Evolutionary conservation across 495 filamentous ascomycete species (phyloP).

Genomic region (Thozetella sp.): DNA sequence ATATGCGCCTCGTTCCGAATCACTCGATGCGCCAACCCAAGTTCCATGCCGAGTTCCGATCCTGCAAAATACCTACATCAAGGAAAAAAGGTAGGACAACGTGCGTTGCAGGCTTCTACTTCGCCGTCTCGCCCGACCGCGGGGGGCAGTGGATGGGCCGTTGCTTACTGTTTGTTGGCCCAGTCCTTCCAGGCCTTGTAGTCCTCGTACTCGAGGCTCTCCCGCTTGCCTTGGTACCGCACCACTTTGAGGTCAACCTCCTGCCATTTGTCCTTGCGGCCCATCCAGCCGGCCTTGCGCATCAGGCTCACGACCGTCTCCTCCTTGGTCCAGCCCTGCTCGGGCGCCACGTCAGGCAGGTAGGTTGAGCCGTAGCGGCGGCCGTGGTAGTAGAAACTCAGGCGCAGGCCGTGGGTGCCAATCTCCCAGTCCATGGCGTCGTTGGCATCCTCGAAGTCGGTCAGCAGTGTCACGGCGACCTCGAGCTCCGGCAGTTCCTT

Average conservation of each 20-base stretch:
- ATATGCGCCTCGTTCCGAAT: not conserved
- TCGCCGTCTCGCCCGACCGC: not conserved
- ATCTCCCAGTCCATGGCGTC: slow-evolving; percentile 84
- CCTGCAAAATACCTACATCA: not conserved
- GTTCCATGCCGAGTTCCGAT: not conserved
- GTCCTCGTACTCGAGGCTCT: slow-evolving; percentile 66
- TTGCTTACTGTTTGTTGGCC: slow-evolving; percentile 45
- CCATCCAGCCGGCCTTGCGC: slow-evolving; percentile 89
- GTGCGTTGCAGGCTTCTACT: not conserved
- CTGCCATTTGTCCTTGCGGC: slow-evolving; percentile 69
- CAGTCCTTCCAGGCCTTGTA: slow-evolving; percentile 80
- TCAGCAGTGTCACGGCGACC: slow-evolving; percentile 73
- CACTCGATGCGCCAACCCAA: not conserved
- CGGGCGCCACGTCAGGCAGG: slow-evolving; percentile 85
- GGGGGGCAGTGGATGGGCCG: too few species aligned
- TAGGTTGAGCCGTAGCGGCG: slow-evolving; percentile 81
- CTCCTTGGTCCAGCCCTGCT: slow-evolving; percentile 96
- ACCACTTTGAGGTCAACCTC: slow-evolving; percentile 75
- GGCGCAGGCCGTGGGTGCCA: slow-evolving; percentile 81
- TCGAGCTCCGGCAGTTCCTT: slow-evolving; percentile 70
- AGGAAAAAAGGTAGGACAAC: not conserved
- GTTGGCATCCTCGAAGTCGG: slow-evolving; percentile 71
- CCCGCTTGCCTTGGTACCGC: slow-evolving; percentile 79
- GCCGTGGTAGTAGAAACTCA: slow-evolving; percentile 70
- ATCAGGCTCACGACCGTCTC: slow-evolving; percentile 88